A percentile compares a stretch with the other conserved stretches of the same genome.
These are phyloP conservation scores for Umbelopsis sp. DNA, from an alignment of 192 early-diverging fungal species.

Conservation along the genomic window DNA sequence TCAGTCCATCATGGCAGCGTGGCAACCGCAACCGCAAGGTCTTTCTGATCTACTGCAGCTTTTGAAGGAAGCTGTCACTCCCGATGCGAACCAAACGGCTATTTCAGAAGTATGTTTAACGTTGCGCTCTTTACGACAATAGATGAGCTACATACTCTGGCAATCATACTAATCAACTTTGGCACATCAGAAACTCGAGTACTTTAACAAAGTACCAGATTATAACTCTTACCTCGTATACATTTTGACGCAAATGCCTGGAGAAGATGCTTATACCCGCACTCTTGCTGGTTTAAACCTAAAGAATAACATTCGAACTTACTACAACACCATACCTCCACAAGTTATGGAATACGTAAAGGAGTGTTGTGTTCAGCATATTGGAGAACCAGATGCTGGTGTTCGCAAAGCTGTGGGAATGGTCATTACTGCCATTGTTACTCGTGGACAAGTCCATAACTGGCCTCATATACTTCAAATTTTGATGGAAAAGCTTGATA, in stretches of 20 bases:
- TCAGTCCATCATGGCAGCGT: slow-evolving; percentile 46
- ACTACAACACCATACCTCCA: slow-evolving; percentile 58
- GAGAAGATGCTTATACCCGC: slow-evolving; percentile 75
- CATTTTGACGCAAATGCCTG: slow-evolving; percentile 76
- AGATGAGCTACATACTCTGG: not conserved
- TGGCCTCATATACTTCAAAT: slow-evolving; percentile 86
- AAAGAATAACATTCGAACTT: slow-evolving; percentile 78
- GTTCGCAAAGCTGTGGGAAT: slow-evolving; percentile 85
- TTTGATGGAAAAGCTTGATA: slow-evolving; percentile 81
- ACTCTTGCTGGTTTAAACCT: slow-evolving; percentile 86
- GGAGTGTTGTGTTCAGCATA: slow-evolving; percentile 34
- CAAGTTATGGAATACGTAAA: slow-evolving; percentile 48
- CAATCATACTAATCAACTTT: not conserved
- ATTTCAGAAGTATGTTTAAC: slow-evolving; percentile 17
- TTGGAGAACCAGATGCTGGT: slow-evolving; percentile 72
- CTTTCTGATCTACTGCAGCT: slow-evolving; percentile 77
- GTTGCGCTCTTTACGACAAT: not conserved
- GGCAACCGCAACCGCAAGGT: slow-evolving; percentile 81
- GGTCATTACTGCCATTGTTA: slow-evolving; percentile 86
- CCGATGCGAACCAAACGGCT: slow-evolving; percentile 61
- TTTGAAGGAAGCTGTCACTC: slow-evolving; percentile 72
- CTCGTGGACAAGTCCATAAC: slow-evolving; percentile 64
- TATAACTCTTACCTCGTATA: slow-evolving; percentile 93
- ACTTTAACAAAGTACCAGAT: slow-evolving; percentile 83
- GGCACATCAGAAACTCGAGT: slow-evolving; percentile 68